These are phyloP conservation scores for Neurospora sp. DNA, from an alignment of 495 filamentous ascomycete species.

Conservation along the genomic window DNA sequence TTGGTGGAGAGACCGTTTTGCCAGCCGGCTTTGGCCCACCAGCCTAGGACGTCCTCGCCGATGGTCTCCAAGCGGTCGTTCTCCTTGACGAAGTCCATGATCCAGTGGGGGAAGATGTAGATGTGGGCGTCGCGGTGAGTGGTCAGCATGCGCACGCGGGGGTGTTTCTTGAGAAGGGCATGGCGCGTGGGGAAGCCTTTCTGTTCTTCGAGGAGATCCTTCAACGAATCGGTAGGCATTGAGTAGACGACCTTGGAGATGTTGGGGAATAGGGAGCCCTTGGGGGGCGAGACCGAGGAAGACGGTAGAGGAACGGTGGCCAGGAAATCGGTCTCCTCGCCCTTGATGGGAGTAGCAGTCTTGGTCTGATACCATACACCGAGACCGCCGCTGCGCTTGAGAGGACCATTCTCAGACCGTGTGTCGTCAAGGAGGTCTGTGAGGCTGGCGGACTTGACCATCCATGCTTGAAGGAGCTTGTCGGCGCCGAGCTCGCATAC, in stretches of 20 bases:
- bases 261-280: slow-evolving; percentile 50
- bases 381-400: slow-evolving; percentile 56
- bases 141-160: slow-evolving; percentile 63
- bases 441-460: slow-evolving; percentile 68
- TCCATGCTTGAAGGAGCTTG: slow-evolving; percentile 79
- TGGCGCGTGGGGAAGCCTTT: slow-evolving; percentile 63
- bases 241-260: slow-evolving; percentile 60
- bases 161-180: slow-evolving; percentile 57
- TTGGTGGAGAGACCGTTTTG: slow-evolving; percentile 71
- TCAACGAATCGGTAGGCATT: slow-evolving; percentile 74
- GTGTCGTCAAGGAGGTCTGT: slow-evolving; percentile 28
- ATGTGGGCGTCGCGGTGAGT: slow-evolving; percentile 82
- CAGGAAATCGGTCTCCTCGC: slow-evolving; percentile 84
- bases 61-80: slow-evolving; percentile 79
- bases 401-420: slow-evolving; percentile 21
- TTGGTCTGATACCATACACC: slow-evolving; percentile 85
- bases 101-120: slow-evolving; percentile 89
- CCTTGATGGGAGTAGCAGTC: slow-evolving; percentile 64
- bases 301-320: slow-evolving; percentile 55
- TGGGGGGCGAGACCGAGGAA: slow-evolving; percentile 43
- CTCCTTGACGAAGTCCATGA: slow-evolving; percentile 63
- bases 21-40: slow-evolving; percentile 92
- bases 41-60: slow-evolving; percentile 84
- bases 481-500: slow-evolving; percentile 83
- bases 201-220: slow-evolving; percentile 63